Evolutionary conservation across 495 filamentous ascomycete genomes (phyloP).

Genomic region (Trichoderma parareesei): DNA sequence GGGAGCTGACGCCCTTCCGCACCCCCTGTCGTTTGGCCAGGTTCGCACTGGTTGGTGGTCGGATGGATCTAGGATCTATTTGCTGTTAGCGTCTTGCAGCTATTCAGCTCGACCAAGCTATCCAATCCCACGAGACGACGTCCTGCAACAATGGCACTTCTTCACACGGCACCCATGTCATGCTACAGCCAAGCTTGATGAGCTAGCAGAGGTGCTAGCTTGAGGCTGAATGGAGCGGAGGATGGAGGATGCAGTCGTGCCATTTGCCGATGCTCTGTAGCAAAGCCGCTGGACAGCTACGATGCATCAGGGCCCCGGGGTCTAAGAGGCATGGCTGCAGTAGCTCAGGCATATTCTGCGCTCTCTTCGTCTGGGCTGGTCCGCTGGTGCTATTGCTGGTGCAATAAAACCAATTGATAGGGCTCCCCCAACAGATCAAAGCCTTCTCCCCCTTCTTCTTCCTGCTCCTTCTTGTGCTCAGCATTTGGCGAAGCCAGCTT

Average conservation of each 20-base stretch:
- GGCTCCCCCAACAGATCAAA: not conserved
- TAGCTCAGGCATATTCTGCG: not conserved
- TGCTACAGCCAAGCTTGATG: not conserved
- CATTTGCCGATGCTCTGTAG: not conserved
- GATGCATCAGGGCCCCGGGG: not conserved
- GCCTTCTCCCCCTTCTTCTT: not conserved
- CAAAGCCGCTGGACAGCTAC: not conserved
- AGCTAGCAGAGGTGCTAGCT: slow-evolving; percentile 17
- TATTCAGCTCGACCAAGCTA: slow-evolving; percentile 27
- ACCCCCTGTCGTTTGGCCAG: not conserved
- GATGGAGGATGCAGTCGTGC: not conserved
- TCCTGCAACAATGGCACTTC: not conserved
- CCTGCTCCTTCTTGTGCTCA: slow-evolving; percentile 4
- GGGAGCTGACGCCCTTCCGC: not conserved
- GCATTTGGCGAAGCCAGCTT: not conserved
- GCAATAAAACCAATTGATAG: not conserved
- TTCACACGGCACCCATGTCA: not conserved
- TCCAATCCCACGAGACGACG: not conserved
- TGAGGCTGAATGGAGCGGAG: slow-evolving; percentile 18
- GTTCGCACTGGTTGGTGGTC: not conserved
- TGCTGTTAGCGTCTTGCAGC: slow-evolving; percentile 4
- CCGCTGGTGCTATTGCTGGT: not conserved
- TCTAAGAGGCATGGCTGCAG: not conserved
- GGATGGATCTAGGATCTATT: slow-evolving; percentile 1
- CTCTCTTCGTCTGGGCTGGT: not conserved